Evolutionary conservation across 1,139 yeast species (phyloP).

Genomic region (Suhomyces anneliseae): DNA sequence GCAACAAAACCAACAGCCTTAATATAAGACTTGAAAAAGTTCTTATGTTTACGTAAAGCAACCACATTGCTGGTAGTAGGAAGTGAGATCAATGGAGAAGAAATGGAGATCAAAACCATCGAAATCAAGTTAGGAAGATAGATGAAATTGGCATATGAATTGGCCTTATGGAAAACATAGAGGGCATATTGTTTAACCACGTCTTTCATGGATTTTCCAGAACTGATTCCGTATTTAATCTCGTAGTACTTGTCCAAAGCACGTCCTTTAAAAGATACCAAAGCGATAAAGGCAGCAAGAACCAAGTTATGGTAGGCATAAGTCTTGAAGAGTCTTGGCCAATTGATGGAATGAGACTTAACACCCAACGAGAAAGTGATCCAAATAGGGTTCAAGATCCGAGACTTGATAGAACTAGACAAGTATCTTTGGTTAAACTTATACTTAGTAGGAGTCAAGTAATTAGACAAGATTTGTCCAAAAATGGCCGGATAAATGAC

Average conservation of each 20-base stretch:
- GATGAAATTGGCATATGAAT: conserved; percentile 36
- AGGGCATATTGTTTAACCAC: conserved; percentile 20
- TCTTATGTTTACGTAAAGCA: conserved; percentile 22
- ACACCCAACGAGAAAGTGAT: conserved; percentile 37
- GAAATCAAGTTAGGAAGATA: conserved; percentile 40
- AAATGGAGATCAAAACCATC: conserved; percentile 35
- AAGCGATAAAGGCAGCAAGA: conserved; percentile 18
- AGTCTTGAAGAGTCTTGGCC: conserved; percentile 28
- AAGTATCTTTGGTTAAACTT: conserved; percentile 41
- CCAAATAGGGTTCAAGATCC: conserved; percentile 46
- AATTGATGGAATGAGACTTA: conserved; percentile 27
- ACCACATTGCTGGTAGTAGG: conserved; percentile 6
- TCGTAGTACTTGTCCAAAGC: conserved; percentile 31
- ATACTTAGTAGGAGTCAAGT: conserved; percentile 42
- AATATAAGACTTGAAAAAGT: conserved; percentile 35
- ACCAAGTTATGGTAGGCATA: conserved; percentile 31
- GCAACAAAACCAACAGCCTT: conserved; percentile 38
- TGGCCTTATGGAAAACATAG: conserved; percentile 30
- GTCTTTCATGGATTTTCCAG: conserved; percentile 11
- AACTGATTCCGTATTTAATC: conserved; percentile 21
- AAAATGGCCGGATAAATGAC: conserved; percentile 38
- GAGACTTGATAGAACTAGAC: conserved; percentile 32
- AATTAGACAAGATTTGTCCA: conserved; percentile 45
- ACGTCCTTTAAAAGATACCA: conserved; percentile 24
- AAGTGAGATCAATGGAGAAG: conserved; percentile 26